Conservation (phyloP, 2,329 filamentous ascomycete genomes). For the Fusarium abutilonis region DNA sequence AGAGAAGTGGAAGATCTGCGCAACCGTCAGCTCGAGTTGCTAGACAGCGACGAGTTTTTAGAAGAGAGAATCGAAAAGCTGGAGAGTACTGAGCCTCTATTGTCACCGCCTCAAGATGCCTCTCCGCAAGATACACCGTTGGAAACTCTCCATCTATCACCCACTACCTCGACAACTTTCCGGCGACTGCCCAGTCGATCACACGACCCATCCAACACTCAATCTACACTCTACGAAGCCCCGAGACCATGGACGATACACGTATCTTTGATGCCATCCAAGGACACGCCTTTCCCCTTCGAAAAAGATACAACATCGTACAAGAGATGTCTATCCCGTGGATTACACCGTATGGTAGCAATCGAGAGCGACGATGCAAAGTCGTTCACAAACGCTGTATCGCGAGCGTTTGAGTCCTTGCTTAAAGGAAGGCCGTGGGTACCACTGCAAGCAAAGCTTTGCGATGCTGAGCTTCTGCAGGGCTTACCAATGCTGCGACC, state of each 20-base stretch:
- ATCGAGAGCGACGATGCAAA: slow-evolving; percentile 60
- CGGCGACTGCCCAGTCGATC: slow-evolving; percentile 16
- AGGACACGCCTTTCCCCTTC: slow-evolving; percentile 66
- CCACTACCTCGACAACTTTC: slow-evolving; percentile 14
- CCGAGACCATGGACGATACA: slow-evolving; percentile 66
- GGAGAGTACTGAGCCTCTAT: slow-evolving; percentile 44
- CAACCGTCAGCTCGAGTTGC: slow-evolving; percentile 60
- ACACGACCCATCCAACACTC: slow-evolving; percentile 4
- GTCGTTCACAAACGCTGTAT: slow-evolving; percentile 61
- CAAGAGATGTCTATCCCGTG: slow-evolving; percentile 68
- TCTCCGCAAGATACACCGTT: slow-evolving; percentile 13
- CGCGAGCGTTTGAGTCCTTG: slow-evolving; percentile 59
- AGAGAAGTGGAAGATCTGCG: slow-evolving; percentile 57
- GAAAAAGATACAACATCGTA: slow-evolving; percentile 70
- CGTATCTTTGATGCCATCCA: slow-evolving; percentile 66
- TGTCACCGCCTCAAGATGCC: slow-evolving; percentile 41
- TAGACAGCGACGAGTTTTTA: slow-evolving; percentile 61
- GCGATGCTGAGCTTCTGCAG: slow-evolving; percentile 63
- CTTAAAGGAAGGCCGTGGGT: slow-evolving; percentile 64
- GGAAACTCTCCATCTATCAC: slow-evolving; percentile 31
- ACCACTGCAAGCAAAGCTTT: slow-evolving; percentile 67
- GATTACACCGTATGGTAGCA: slow-evolving; percentile 66
- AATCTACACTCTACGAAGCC: slow-evolving; percentile 16
- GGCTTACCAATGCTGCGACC: slow-evolving; percentile 69
- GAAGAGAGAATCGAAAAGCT: slow-evolving; percentile 65